A percentile compares a stretch with the other conserved stretches of the same genome.
Conservation (phyloP, 2,329 filamentous ascomycete genomes). For the Chaetomium globosum region DNA sequence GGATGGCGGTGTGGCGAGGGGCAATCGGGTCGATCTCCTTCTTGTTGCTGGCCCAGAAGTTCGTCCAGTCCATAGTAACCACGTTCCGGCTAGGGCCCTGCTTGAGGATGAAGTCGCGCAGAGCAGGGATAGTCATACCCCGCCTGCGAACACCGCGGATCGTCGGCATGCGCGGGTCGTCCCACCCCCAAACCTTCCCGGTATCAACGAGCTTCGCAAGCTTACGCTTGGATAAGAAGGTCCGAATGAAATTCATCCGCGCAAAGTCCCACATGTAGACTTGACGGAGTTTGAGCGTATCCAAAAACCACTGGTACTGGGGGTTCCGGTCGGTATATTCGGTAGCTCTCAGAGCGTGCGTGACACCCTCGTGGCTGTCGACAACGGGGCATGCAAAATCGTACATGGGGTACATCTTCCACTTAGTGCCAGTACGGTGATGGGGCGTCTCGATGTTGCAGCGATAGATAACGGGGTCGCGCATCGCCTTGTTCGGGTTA, state of each 20-base stretch:
- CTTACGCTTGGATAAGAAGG: constrained; percentile 83
- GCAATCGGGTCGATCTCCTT: constrained; percentile 79
- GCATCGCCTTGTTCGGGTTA: constrained; percentile 91
- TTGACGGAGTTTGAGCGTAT: constrained; percentile 70
- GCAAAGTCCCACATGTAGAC: constrained; percentile 87
- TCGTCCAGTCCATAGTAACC: constrained; percentile 80
- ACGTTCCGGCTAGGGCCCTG: constrained; percentile 84
- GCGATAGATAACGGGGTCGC: constrained; percentile 96
- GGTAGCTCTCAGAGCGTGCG: constrained; percentile 79
- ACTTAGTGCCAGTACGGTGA: constrained; percentile 75
- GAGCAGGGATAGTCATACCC: constrained; percentile 76
- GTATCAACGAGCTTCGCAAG: constrained; percentile 79
- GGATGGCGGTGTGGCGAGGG: constrained; percentile 72
- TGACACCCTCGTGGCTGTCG: constrained; percentile 79
- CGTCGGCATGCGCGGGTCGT: constrained; percentile 84
- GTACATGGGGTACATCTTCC: constrained; percentile 88
- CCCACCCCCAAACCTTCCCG: constrained; percentile 79
- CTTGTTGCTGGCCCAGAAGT: constrained; percentile 74
- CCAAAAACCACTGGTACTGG: constrained; percentile 84
- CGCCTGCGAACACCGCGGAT: constrained; percentile 77
- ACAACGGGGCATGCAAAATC: constrained; percentile 84
- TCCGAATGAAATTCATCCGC: constrained; percentile 79
- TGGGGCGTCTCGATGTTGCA: constrained; percentile 73
- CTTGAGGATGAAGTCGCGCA: constrained; percentile 81
- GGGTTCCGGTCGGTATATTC: constrained; percentile 87